Evolutionary conservation across 1,284 basidiomycete species (phyloP).

Genomic region (Sanghuangporus baumii): DNA sequence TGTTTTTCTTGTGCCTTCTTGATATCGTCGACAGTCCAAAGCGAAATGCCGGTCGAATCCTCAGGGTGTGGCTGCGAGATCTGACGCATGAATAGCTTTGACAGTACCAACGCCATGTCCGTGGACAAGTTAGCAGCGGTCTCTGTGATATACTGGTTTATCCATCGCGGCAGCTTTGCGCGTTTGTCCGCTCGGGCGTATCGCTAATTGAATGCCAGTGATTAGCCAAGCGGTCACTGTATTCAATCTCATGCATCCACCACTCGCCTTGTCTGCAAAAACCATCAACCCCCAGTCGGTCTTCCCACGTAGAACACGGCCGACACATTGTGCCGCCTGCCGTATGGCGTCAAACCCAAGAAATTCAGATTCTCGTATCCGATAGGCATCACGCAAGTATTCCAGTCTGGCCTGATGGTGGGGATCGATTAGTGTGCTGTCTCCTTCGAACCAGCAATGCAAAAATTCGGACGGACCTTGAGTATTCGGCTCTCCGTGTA

Average conservation of each 20-base stretch:
- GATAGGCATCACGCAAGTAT: constrained; percentile 96
- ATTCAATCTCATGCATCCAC: background rate
- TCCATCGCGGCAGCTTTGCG: constrained; percentile 97
- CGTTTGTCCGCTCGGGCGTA: constrained; percentile 97
- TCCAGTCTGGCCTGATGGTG: constrained; percentile 73
- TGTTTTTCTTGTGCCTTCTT: constrained; percentile 78
- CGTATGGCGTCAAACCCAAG: constrained; percentile 99
- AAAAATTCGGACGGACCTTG: constrained; percentile 41
- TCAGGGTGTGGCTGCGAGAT: constrained; percentile 97
- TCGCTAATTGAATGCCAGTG: constrained; percentile 50
- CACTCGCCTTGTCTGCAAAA: constrained; percentile 91
- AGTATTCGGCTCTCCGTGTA: constrained; percentile 98
- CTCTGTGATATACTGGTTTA: constrained; percentile 98
- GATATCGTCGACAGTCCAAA: constrained; percentile 91
- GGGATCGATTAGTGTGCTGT: background rate
- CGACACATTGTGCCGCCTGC: constrained; percentile 98
- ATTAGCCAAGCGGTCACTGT: background rate
- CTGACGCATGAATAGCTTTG: constrained; percentile 94
- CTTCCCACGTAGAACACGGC: constrained; percentile 95
- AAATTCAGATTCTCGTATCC: constrained; percentile 98
- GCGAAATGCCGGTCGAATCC: constrained; percentile 88
- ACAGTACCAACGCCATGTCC: constrained; percentile 95
- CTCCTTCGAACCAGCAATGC: background rate
- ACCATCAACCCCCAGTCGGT: constrained; percentile 99
- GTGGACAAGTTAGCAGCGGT: constrained; percentile 96